phyloP scores from a whole-genome alignment of 768 basidiomycete genomes.

The Favolaschia claudopus region DNA sequence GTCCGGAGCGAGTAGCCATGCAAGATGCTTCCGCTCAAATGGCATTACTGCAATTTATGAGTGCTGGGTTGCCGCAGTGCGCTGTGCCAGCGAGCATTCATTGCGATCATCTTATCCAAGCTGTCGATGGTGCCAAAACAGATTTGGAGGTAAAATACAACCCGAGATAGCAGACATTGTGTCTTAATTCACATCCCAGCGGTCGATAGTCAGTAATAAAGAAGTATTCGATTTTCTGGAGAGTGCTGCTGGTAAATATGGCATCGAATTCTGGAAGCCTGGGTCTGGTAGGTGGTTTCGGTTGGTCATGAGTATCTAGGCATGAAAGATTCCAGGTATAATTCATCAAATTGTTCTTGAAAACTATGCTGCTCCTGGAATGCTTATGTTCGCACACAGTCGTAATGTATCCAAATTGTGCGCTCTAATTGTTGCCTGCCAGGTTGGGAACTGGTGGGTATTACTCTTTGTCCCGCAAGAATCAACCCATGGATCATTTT shows the following conservation, averaged over 20 bases:
- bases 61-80: slow-evolving; percentile 83
- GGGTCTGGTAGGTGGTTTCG: slow-evolving; percentile 71
- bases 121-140: slow-evolving; percentile 83
- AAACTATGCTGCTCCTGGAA: slow-evolving; percentile 95
- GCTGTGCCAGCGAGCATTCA: slow-evolving; percentile 94
- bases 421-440: slow-evolving; percentile 11
- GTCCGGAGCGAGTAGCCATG: slow-evolving; percentile 95
- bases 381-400: slow-evolving; percentile 73
- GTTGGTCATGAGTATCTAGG: no score
- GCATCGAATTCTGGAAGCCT: slow-evolving; percentile 98
- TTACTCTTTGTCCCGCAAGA: background rate
- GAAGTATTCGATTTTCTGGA: slow-evolving; percentile 98
- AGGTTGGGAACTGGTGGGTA: slow-evolving; percentile 83
- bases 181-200: no score
- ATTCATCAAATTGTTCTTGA: slow-evolving; percentile 99
- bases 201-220: slow-evolving; percentile 86
- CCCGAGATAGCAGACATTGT: no score
- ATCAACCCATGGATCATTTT: slow-evolving; percentile 21
- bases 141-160: slow-evolving; percentile 92
- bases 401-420: slow-evolving; percentile 1
- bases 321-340: slow-evolving; percentile 45
- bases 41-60: slow-evolving; percentile 98
- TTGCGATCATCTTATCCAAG: slow-evolving; percentile 98
- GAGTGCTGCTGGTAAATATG: slow-evolving; percentile 88
- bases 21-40: slow-evolving; percentile 94